These are phyloP conservation scores for Boechera divaricarpa DNA, from an alignment of 345 rosid species.

Conservation along the genomic window DNA sequence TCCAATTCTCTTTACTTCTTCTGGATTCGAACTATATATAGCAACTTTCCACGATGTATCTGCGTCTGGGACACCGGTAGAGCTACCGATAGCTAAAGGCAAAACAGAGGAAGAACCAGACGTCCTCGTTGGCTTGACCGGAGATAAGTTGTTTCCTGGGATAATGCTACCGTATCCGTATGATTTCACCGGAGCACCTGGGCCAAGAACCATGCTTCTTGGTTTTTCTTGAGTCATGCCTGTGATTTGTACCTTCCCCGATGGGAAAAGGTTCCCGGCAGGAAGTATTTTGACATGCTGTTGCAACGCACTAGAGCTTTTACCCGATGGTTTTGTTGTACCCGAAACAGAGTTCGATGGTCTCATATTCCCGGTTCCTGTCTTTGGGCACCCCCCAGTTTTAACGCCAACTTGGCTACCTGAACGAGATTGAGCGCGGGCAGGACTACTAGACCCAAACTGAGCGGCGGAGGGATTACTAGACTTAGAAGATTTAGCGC, in stretches of 20 bases:
- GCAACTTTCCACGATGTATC: constrained; percentile 35
- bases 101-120: constrained; percentile 6
- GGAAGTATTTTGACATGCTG: constrained; percentile 68
- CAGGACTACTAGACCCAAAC: neutral
- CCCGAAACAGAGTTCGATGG: constrained; percentile 52
- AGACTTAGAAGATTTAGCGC: constrained; percentile 8
- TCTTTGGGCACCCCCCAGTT: constrained; percentile 52
- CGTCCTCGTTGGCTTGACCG: constrained; percentile 7
- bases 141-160: constrained; percentile 51
- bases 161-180: constrained; percentile 94
- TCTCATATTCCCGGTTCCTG: constrained; percentile 39
- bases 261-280: constrained; percentile 83
- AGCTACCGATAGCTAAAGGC: neutral
- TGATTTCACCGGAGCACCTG: constrained; percentile 58
- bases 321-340: constrained; percentile 56
- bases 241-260: constrained; percentile 74
- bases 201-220: constrained; percentile 71
- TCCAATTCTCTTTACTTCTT: constrained; percentile 74
- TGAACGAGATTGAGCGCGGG: constrained; percentile 4
- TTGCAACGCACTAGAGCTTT: constrained; percentile 55
- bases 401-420: neutral
- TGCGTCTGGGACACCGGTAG: neutral
- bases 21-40: constrained; percentile 52
- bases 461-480: neutral
- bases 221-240: constrained; percentile 60